Base-by-base conservation (phyloP, 768 basidiomycete species). In the Lyophyllum atratum region DNA sequence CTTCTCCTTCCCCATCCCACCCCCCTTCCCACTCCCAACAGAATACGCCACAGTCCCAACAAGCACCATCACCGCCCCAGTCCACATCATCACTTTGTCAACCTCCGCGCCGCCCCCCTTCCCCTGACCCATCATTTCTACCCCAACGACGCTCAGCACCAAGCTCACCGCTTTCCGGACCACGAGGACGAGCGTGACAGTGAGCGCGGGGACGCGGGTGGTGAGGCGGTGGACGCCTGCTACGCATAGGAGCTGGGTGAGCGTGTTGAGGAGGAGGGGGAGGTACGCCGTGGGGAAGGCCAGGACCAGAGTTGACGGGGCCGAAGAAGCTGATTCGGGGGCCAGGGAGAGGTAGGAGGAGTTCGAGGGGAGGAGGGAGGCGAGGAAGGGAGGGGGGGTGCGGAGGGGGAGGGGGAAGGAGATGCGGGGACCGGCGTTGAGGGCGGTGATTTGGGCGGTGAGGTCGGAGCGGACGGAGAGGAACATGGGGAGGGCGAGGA, bases 181-280 rank as follows among this genome's bases (percentile, higher is more conserved):
- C 51, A 89, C 89, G 40, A 93, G 78, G 24, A 92, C 80, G 53
- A 93, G 86, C 3, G 89, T 91, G 17, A 94, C 92, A 0, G 84
- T 89, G 39, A 94, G 77, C 10, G 88, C 80, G 49, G 82, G 84
- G 6, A 92, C 88, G 45, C 85, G 82, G 0, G 87, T 85, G 0
- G 93, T 93, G 59, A 98, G 80, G 46, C 92, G 79, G 69, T 97
- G 86, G 43, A 96, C 95, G 29, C 95, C 95, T 0, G 91, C 77
- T 15, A 90, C 86, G 72, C 95, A 98, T 8, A 95, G 58, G 4
- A 94, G 78, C 67, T 95, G 93, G 0, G 94, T 95, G 37, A 87
- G 54, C 9, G 94, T 88, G 73, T 95, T 96, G 31, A 91, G 70
- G 15, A 81, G 65, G 39, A 98, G 80, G 4, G 87, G 82, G 14